Base-by-base conservation (phyloP, 352 stramenopile species). In the Globisporangium polare region DNA sequence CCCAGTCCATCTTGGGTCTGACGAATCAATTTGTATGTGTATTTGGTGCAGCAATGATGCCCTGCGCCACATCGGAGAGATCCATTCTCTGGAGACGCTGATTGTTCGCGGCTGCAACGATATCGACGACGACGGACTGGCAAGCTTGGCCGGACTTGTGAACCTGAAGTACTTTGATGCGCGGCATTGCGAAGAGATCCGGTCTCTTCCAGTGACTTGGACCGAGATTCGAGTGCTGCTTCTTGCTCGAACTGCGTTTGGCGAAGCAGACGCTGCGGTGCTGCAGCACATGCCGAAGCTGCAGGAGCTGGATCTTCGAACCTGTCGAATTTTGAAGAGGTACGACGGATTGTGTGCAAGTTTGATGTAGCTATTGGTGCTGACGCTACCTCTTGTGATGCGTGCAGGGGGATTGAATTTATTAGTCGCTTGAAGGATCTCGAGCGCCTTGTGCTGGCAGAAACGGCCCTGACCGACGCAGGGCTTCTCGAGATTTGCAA, bases 251-350 rank as follows among this genome's bases (percentile, higher is more conserved):
- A 89, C 77, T 3, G 67, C 73, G 1, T 94, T 94, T 66, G 67
- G 69, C 0, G 84, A 94, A 62, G 54, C 80, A 17, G 81, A 93
- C 53, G 63, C 77, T n/a, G 71, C 66, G 7, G 71, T 90, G 20
- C 57, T 94, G 55, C 77, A 74, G 13, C 67, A 73, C 42, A 68
- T 92, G 41, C 67, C 66, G 9, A 70, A 77, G 13, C 42, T 92
- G 37, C 53, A 75, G 50, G 80, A 94, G 59, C 63, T 94, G 46
- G 82, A 94, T 51, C 45, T 94, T 12, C 74, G 72, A 27, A 76
- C 78, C 50, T 92, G 83, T 61, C 72, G 72, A 37, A 79, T 92
- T 60, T 67, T 89, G 62, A 89, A 87, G 65, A 75, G 83, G 83
- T 92, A 71, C 31, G 66, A 55, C 12, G 6, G 29, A 39, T 24